Conservation (phyloP, 768 basidiomycete species). For the Agaricus subrufescens region DNA sequence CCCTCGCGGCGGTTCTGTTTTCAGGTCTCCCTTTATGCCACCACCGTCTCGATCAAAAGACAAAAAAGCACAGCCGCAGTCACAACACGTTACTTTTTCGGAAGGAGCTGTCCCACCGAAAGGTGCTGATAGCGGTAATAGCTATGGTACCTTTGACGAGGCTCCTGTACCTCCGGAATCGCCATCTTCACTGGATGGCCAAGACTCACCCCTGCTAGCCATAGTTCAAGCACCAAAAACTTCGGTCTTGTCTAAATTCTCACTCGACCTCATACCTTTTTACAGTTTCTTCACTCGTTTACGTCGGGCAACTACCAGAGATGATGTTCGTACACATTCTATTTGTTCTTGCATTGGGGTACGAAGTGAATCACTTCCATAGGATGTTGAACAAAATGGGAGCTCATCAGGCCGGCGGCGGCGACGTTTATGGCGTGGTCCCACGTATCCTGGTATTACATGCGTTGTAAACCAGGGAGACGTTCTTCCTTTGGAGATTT, state of each 20-base stretch:
- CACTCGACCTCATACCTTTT: conserved; percentile 36
- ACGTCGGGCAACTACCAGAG: not conserved
- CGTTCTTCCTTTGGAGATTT: conserved; percentile 54
- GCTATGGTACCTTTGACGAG: conserved; percentile 46
- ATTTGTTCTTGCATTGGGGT: no score
- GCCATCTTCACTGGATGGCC: conserved; percentile 19
- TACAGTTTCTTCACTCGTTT: conserved; percentile 20
- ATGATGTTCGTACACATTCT: not conserved
- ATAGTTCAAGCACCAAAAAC: conserved; percentile 23
- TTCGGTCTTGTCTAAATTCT: conserved; percentile 23
- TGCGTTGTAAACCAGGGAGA: conserved; percentile 38
- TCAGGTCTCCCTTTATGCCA: conserved; percentile 21
- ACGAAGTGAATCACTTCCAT: not conserved
- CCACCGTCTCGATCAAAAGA: conserved; percentile 24
- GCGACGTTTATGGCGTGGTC: conserved; percentile 31
- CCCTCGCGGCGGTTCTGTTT: conserved; percentile 16
- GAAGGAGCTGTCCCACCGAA: conserved; percentile 10
- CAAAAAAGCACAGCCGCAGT: conserved; percentile 13
- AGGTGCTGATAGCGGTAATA: conserved; percentile 23
- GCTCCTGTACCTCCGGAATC: conserved; percentile 14
- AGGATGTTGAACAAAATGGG: conserved; percentile 12
- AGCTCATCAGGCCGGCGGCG: conserved; percentile 1
- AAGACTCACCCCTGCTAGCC: conserved; percentile 35
- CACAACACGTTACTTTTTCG: not conserved
- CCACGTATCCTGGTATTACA: conserved; percentile 26